Percentiles rank a stretch among this genome's conserved stretches.
phyloP scores from a whole-genome alignment of 139 green algal species.

The Microglena sp. region DNA sequence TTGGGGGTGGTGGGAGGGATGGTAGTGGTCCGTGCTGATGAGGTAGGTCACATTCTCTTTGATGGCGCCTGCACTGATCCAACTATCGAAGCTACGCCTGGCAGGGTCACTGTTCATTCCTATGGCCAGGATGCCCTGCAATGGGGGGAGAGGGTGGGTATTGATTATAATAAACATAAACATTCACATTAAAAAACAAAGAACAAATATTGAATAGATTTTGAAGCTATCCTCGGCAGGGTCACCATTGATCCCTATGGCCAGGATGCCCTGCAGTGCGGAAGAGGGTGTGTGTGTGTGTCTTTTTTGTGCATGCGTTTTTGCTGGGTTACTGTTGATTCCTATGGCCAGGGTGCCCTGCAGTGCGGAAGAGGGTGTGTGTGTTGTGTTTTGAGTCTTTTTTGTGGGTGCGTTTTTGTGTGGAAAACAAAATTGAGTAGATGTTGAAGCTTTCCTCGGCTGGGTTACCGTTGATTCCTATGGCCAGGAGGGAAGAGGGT shows the following conservation, averaged over 20 bases:
- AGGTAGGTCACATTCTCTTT: background rate
- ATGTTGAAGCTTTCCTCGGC: background rate
- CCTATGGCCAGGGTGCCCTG: slow-evolving; percentile 1
- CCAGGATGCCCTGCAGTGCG: background rate
- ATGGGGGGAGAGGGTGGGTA: background rate
- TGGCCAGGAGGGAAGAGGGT: no score
- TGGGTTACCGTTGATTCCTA: background rate
- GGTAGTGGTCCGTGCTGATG: background rate
- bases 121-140: slow-evolving; percentile 5
- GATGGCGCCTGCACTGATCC: background rate
- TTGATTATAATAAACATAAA: no score
- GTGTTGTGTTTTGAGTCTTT: background rate
- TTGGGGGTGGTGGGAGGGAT: no score
- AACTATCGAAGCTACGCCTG: background rate
- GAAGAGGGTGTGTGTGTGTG: background rate
- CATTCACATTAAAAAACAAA: no score
- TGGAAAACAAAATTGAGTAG: background rate
- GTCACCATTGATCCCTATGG: background rate
- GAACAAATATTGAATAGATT: background rate
- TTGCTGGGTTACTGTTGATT: background rate
- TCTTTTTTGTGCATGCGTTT: background rate
- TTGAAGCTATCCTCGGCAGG: background rate
- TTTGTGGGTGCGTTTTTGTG: background rate
- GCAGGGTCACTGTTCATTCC: slow-evolving; percentile 5
- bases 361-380: background rate